Percentiles rank a stretch among this genome's conserved stretches.
Evolutionary conservation across 139 green algal genomes (phyloP).

Genomic region (Zygnema cylindricum): DNA sequence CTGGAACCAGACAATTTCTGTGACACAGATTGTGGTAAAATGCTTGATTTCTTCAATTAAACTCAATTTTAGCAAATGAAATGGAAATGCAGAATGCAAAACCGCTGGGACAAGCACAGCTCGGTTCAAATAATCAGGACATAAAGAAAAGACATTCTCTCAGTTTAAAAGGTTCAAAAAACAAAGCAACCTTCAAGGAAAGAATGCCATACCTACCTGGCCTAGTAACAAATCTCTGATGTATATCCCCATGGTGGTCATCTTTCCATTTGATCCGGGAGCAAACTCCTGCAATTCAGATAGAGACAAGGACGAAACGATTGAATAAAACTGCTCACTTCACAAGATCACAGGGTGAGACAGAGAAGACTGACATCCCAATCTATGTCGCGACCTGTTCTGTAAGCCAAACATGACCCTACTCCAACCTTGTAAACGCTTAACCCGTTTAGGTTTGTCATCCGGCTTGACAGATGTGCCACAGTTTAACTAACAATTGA

Average conservation of each 20-base stretch:
- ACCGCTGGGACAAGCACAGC: too few relatives aligned
- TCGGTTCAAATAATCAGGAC: too few relatives aligned
- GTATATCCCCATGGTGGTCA: conserved; percentile 85
- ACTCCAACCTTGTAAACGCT: too few relatives aligned
- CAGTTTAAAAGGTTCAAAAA: too few relatives aligned
- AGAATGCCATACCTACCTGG: conserved; percentile 49
- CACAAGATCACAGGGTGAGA: background rate
- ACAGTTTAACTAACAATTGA: background rate
- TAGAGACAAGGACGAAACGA: background rate
- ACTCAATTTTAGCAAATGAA: background rate
- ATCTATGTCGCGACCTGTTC: too few relatives aligned
- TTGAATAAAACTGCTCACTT: background rate
- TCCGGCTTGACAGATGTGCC: background rate
- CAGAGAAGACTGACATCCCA: too few relatives aligned
- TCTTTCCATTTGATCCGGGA: conserved; percentile 63
- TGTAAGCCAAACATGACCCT: too few relatives aligned
- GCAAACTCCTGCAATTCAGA: conserved; percentile 53
- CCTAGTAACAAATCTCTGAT: conserved; percentile 87
- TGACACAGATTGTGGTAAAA: too few relatives aligned
- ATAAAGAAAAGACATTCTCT: too few relatives aligned
- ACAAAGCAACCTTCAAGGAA: too few relatives aligned
- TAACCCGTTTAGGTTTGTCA: too few relatives aligned
- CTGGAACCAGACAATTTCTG: too few relatives aligned
- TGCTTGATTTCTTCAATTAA: background rate
- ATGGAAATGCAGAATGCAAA: background rate